Evolutionary conservation across 257 asterid species (phyloP).

Genomic region (Ophiorrhiza pumila): DNA sequence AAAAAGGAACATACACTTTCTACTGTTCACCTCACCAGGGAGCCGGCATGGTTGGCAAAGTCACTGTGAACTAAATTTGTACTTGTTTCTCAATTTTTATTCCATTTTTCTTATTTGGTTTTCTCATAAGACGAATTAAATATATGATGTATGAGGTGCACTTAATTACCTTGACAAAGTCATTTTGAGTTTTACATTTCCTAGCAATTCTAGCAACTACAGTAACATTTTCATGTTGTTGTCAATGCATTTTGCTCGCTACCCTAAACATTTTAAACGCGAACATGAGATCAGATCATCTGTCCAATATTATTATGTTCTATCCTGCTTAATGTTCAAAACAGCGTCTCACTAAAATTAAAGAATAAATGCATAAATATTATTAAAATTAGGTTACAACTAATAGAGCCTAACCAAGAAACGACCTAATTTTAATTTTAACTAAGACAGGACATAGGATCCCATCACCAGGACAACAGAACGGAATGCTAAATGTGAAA

Average conservation of each 20-base stretch:
- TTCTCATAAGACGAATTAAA: conserved; percentile 9
- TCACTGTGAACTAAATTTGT: conserved; percentile 53
- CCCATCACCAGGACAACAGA: no score
- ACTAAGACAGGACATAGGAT: no score
- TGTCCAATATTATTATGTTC: no score
- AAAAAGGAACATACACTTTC: conserved; percentile 78
- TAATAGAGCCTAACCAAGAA: no score
- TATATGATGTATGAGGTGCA: conserved; percentile 14
- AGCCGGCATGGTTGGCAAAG: conserved; percentile 80
- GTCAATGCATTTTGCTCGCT: not conserved
- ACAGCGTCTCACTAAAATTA: no score
- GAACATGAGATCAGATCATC: no score
- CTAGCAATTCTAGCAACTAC: not conserved
- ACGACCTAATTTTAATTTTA: no score
- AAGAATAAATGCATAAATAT: no score
- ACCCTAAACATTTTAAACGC: not conserved
- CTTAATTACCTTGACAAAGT: not conserved
- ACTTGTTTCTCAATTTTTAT: conserved; percentile 6
- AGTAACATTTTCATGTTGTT: not conserved
- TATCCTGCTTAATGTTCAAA: no score
- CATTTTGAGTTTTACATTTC: not conserved
- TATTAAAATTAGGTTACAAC: no score
- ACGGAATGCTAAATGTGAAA: no score
- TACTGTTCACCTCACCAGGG: conserved; percentile 86
- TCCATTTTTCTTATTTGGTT: conserved; percentile 1